Conservation (phyloP, 1,284 basidiomycete genomes). For the Cryptococcus sp. region DNA sequence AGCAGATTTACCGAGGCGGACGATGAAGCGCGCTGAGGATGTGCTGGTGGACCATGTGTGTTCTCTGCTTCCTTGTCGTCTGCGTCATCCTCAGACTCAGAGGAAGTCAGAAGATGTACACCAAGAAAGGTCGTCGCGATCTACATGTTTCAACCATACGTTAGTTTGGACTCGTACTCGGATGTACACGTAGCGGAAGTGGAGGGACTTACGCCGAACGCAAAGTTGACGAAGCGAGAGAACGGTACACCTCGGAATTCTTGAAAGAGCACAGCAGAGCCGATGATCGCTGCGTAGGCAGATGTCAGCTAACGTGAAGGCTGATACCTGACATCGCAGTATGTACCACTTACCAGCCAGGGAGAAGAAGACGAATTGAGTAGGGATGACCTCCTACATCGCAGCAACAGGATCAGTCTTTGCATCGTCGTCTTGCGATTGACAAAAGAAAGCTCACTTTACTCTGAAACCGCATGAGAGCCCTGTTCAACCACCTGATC, state of each 20-base stretch:
- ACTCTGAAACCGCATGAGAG: slow-evolving; percentile 83
- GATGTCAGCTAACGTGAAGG: neutral
- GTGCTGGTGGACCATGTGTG: neutral
- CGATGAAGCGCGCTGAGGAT: slow-evolving; percentile 4
- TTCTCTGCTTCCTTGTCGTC: slow-evolving; percentile 7
- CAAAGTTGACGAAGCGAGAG: slow-evolving; percentile 67
- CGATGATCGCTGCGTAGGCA: slow-evolving; percentile 71
- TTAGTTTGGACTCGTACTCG: neutral
- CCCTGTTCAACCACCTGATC: slow-evolving; percentile 86
- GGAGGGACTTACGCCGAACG: slow-evolving; percentile 45
- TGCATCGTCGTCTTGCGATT: neutral
- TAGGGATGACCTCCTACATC: slow-evolving; percentile 78
- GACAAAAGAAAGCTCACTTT: slow-evolving; percentile 58
- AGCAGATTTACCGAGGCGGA: slow-evolving; percentile 23
- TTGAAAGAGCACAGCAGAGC: slow-evolving; percentile 88
- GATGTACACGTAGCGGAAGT: neutral
- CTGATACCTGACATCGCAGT: neutral
- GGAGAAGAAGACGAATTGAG: slow-evolving; percentile 82
- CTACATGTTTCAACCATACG: slow-evolving; percentile 57
- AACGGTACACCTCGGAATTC: slow-evolving; percentile 82
- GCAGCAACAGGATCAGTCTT: slow-evolving; percentile 1
- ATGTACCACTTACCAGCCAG: slow-evolving; percentile 37
- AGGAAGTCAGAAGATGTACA: slow-evolving; percentile 63
- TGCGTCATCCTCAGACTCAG: neutral
- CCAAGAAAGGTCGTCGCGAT: slow-evolving; percentile 55